Percentiles rank a stretch among this genome's conserved stretches.
These are phyloP conservation scores for Astrocystis sublimbata DNA, from an alignment of 495 filamentous ascomycete species.

Conservation along the genomic window DNA sequence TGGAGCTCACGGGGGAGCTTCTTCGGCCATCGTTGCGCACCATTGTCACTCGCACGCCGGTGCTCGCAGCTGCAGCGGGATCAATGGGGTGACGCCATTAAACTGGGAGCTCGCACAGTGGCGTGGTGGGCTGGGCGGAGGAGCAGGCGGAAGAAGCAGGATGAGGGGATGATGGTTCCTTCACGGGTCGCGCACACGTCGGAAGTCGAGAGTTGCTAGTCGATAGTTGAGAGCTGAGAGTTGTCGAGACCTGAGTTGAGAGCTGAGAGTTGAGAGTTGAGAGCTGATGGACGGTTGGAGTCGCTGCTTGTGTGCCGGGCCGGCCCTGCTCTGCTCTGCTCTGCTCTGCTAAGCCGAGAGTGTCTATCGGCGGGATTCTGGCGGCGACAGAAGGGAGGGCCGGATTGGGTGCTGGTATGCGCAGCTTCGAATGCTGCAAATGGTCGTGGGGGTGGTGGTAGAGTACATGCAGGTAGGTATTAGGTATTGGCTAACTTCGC, in stretches of 20 bases:
- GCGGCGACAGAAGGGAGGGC: neutral
- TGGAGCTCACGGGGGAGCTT: conserved; percentile 64
- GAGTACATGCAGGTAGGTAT: neutral
- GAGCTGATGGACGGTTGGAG: neutral
- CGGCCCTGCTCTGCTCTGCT: neutral
- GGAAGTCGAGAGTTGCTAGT: conserved; percentile 3
- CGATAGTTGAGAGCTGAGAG: too few relatives aligned
- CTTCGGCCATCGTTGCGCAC: conserved; percentile 61
- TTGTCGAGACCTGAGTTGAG: too few relatives aligned
- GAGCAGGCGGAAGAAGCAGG: neutral
- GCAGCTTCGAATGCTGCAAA: too few relatives aligned
- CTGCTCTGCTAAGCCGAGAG: too few relatives aligned
- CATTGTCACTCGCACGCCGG: conserved; percentile 51
- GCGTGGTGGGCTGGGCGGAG: neutral
- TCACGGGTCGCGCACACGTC: conserved; percentile 1
- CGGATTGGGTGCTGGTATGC: neutral
- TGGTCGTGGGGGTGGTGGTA: too few relatives aligned
- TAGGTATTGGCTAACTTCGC: neutral
- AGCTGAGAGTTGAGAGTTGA: too few relatives aligned
- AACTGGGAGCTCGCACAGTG: conserved; percentile 16
- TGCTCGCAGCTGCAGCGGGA: conserved; percentile 32
- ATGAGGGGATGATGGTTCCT: too few relatives aligned
- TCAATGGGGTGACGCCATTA: conserved; percentile 35
- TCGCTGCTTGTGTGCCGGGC: conserved; percentile 1
- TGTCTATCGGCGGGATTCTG: neutral